These are phyloP conservation scores for Melanomma pulvis-pyrius DNA, from an alignment of 495 filamentous ascomycete species.

Conservation along the genomic window DNA sequence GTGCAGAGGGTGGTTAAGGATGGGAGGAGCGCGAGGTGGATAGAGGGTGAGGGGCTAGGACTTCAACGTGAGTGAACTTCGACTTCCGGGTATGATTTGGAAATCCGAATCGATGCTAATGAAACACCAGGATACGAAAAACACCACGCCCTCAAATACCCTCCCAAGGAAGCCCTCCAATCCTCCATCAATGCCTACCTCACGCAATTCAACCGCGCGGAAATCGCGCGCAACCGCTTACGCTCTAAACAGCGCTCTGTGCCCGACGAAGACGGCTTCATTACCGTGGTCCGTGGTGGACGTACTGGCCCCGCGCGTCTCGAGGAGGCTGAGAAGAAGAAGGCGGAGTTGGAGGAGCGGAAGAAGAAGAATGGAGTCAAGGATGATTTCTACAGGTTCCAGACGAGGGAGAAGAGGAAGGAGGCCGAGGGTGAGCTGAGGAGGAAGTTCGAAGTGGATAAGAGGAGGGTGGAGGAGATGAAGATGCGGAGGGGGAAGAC, in stretches of 20 bases:
- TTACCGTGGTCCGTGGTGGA: conserved; percentile 82
- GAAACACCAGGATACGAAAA: conserved; percentile 56
- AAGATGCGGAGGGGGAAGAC: conserved; percentile 58
- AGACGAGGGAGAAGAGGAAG: conserved; percentile 87
- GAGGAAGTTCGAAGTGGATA: conserved; percentile 67
- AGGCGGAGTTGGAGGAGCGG: conserved; percentile 74
- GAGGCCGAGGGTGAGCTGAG: conserved; percentile 70
- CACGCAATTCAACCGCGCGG: conserved; percentile 65
- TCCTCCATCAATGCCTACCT: conserved; percentile 79
- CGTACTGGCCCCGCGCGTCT: conserved; percentile 71
- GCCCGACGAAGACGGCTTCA: conserved; percentile 93
- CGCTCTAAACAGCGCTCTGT: conserved; percentile 67
- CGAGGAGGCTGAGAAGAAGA: conserved; percentile 72
- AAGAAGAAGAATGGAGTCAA: conserved; percentile 63
- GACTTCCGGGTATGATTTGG: neutral
- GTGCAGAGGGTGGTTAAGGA: conserved; percentile 63
- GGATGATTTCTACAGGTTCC: conserved; percentile 91
- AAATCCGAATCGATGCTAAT: conserved; percentile 1
- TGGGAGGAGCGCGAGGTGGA: conserved; percentile 52
- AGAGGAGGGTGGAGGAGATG: conserved; percentile 63
- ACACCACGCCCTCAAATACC: conserved; percentile 71
- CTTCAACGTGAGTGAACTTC: conserved; percentile 26
- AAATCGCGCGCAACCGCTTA: conserved; percentile 62
- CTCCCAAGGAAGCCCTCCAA: conserved; percentile 64
- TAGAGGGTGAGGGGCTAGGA: conserved; percentile 58